Conservation (phyloP, 768 basidiomycete species). For the Hydnomerulius pinastri region DNA sequence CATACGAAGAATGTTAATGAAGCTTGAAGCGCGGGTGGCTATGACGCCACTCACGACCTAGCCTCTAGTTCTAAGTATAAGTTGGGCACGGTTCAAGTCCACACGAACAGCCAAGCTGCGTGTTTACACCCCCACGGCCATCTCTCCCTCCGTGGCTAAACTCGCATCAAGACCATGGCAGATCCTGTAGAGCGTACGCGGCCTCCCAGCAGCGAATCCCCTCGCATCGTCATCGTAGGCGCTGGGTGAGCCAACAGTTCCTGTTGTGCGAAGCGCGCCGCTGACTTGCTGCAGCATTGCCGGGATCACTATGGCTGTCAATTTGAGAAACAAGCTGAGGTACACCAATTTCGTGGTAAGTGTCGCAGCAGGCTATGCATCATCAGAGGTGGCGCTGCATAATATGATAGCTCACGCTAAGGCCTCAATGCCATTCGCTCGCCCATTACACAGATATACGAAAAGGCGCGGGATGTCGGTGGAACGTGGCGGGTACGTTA, state of each 20-base stretch:
- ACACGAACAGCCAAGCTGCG: too few species aligned
- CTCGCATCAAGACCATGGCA: neutral
- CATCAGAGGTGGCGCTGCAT: conserved; percentile 5
- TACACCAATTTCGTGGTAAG: conserved; percentile 52
- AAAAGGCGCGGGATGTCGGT: conserved; percentile 47
- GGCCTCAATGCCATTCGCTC: neutral
- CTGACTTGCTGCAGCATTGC: conserved; percentile 35
- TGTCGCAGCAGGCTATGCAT: conserved; percentile 5
- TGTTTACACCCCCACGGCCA: too few species aligned
- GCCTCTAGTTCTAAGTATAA: too few species aligned
- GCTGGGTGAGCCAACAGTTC: conserved; percentile 41
- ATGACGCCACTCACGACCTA: too few species aligned
- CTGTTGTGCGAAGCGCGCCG: neutral
- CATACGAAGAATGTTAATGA: too few species aligned
- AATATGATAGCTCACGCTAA: neutral
- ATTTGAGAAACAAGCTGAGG: conserved; percentile 42
- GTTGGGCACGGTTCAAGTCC: too few species aligned
- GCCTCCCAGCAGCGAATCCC: too few species aligned
- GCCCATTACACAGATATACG: conserved; percentile 44
- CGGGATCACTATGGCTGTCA: conserved; percentile 51
- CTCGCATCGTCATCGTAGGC: conserved; percentile 49
- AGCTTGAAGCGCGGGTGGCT: too few species aligned
- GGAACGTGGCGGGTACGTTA: conserved; percentile 59
- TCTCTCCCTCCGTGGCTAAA: too few species aligned
- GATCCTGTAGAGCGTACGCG: neutral